Base-by-base conservation (phyloP, 2,329 filamentous ascomycete species). In the Fusarium neocosmosporiellum region DNA sequence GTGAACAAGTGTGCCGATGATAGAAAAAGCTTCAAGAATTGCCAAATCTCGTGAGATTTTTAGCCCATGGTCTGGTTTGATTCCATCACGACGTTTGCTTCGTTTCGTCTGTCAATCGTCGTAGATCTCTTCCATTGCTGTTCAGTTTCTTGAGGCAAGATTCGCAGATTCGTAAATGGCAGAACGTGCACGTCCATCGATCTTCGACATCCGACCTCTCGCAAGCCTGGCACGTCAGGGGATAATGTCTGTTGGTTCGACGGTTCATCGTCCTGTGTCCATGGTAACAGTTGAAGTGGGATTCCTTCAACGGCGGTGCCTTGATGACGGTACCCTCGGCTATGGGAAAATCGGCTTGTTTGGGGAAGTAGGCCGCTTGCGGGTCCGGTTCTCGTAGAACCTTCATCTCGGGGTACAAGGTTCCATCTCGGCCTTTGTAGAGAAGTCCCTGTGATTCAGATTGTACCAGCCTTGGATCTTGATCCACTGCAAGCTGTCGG, bases 171-270 rank as follows among this genome's bases (percentile, higher is more conserved):
- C 87, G 84, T 55, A 89, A 73, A 66, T 84, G 82, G 78, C 88
- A 89, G 78, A 85, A 87, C 16, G 80, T 79, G 76, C 88, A 89
- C 22, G 81, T 82, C 79, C 81, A 86, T 37, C 88, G 84, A 69
- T 84, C 79, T 50, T 84, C 82, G 8, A 77, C 74, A 65, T 89
- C 86, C 58, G 82, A 80, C 65, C 81, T 82, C 60, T 83, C 82
- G 78, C 88, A 90, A 5, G 85, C 83, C 78, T 88, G 86, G 77
- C 88, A 90, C 13, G 86, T 82, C 22, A 90, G 81, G 2, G 88
- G 83, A 75, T 89, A 87, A 73, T 84, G 77, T 54, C 76, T 79
- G 78, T 90, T 90, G 67, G 81, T 80, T 61, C 84, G 84, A 39
- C 83, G 79, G 62, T 85, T 82, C 85, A 90, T 87, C 54, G 79